phyloP scores from a whole-genome alignment of 306 rosid species.

The Inga leiocalycina region DNA sequence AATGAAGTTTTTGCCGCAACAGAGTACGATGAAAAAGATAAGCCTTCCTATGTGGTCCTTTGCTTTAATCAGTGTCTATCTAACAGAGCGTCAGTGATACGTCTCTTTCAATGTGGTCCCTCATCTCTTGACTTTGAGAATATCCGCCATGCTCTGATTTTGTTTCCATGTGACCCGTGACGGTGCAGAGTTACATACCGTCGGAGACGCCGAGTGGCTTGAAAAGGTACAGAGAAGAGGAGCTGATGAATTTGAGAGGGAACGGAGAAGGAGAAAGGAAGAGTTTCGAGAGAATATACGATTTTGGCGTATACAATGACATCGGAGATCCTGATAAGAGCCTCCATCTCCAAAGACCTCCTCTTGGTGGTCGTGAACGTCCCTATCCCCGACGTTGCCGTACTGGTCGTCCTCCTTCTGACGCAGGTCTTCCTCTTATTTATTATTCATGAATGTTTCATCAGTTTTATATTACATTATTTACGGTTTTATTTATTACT shows the following conservation, averaged over 20 bases:
- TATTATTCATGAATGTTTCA: no score
- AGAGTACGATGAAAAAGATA: background rate
- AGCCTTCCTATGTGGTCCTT: background rate
- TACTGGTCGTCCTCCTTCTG: conserved; percentile 61
- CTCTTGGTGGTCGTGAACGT: conserved; percentile 47
- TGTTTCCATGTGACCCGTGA: no score
- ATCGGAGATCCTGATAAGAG: conserved; percentile 61
- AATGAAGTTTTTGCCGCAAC: background rate
- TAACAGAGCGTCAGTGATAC: background rate
- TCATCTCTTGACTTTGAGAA: background rate
- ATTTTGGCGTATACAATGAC: conserved; percentile 71
- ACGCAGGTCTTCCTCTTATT: conserved; percentile 14
- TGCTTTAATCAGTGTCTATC: background rate
- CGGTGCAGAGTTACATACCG: conserved; percentile 55
- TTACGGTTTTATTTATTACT: no score
- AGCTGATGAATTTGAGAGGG: conserved; percentile 51
- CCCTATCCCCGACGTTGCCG: conserved; percentile 80
- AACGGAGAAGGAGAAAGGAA: conserved; percentile 63
- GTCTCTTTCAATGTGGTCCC: background rate
- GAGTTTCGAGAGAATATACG: conserved; percentile 60
- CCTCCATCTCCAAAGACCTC: conserved; percentile 50
- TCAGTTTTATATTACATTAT: no score
- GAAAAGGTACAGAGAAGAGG: conserved; percentile 54
- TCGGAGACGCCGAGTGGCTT: conserved; percentile 62
- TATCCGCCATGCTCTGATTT: background rate